phyloP scores from a whole-genome alignment of 441 rosid genomes.

The Populus trichocarpa region DNA sequence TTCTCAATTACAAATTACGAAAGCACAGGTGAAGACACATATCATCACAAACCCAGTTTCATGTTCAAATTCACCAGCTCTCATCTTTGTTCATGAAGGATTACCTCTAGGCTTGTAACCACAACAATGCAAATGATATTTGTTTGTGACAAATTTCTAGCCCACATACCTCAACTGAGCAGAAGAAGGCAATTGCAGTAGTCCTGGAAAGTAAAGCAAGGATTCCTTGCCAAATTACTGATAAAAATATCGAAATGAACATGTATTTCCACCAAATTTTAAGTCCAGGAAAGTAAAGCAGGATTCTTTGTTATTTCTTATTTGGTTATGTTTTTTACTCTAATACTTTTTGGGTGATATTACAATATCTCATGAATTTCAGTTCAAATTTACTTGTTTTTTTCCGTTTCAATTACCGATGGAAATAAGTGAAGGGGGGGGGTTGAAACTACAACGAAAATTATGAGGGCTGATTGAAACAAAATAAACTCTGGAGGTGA shows the following conservation, averaged over 20 bases:
- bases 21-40: slow-evolving; percentile 6
- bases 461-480: too few species aligned
- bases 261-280: not conserved
- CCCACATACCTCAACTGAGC: slow-evolving; percentile 12
- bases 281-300: not conserved
- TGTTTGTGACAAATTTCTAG: slow-evolving; percentile 1
- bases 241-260: not conserved
- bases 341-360: not conserved
- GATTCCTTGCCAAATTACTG: not conserved
- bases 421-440: not conserved
- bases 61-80: slow-evolving; percentile 11
- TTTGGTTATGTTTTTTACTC: not conserved
- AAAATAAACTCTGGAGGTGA: too few species aligned
- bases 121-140: not conserved
- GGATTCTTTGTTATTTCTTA: not conserved
- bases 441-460: not conserved
- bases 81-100: not conserved
- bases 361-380: not conserved
- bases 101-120: slow-evolving; percentile 1
- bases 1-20: not conserved
- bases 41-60: not conserved
- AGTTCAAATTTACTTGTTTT: too few species aligned
- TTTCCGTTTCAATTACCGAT: not conserved
- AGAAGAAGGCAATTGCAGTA: not conserved
- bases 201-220: slow-evolving; percentile 6